Evolutionary conservation across 192 early-diverging fungal genomes (phyloP).

Genomic region (Coemansia biformis): DNA sequence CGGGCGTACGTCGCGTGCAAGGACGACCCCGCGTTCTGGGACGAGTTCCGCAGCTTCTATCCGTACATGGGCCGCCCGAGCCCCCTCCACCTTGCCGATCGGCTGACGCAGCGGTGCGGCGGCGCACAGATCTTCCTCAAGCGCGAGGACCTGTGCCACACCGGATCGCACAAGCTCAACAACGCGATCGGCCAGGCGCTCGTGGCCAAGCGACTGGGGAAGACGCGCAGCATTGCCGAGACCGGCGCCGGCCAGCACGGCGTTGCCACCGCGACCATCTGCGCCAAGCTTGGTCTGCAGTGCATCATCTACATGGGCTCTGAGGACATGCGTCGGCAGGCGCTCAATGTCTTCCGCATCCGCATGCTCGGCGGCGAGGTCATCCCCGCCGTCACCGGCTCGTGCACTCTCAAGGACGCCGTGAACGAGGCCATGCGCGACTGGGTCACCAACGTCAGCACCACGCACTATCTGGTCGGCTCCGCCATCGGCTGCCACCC

Average conservation of each 20-base stretch:
- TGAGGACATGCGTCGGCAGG: slow-evolving; percentile 89
- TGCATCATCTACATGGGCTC: slow-evolving; percentile 98
- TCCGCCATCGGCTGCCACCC: slow-evolving; percentile 97
- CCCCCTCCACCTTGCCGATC: slow-evolving; percentile 79
- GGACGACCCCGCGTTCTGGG: slow-evolving; percentile 88
- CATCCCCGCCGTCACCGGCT: slow-evolving; percentile 72
- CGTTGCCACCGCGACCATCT: slow-evolving; percentile 95
- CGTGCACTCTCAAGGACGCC: slow-evolving; percentile 91
- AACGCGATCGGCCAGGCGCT: slow-evolving; percentile 94
- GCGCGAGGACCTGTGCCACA: slow-evolving; percentile 98
- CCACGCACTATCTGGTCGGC: slow-evolving; percentile 94
- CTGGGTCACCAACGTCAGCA: slow-evolving; percentile 92
- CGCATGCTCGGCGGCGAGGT: slow-evolving; percentile 89
- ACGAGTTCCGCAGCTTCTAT: slow-evolving; percentile 85
- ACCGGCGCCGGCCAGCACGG: slow-evolving; percentile 99
- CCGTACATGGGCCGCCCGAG: slow-evolving; percentile 90
- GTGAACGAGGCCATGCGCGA: slow-evolving; percentile 99
- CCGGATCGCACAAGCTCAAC: slow-evolving; percentile 99
- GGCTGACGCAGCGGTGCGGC: slow-evolving; percentile 67
- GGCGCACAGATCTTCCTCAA: slow-evolving; percentile 97
- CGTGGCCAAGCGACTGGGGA: slow-evolving; percentile 90
- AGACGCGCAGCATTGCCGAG: slow-evolving; percentile 96
- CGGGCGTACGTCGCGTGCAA: slow-evolving; percentile 73
- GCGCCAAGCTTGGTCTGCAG: slow-evolving; percentile 95
- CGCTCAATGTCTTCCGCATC: slow-evolving; percentile 95